Percentiles rank a stretch among this genome's conserved stretches.
Conservation (phyloP, 345 rosid species). For the Populus deltoides region DNA sequence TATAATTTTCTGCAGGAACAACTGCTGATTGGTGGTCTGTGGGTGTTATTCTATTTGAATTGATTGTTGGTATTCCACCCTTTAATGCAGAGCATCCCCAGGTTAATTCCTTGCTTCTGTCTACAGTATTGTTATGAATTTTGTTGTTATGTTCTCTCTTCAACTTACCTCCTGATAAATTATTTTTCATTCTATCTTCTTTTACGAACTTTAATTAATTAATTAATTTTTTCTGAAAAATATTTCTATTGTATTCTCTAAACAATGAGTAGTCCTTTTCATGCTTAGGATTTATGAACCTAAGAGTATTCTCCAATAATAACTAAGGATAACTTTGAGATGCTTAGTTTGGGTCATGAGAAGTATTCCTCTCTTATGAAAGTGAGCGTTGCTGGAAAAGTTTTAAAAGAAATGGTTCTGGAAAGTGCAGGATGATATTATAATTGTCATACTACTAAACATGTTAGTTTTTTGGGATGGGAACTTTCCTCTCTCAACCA, state of each 20-base stretch:
- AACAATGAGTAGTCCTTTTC: neutral
- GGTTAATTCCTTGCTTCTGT: slow-evolving; percentile 33
- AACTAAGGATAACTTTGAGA: neutral
- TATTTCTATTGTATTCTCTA: neutral
- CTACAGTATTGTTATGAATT: slow-evolving; percentile 6
- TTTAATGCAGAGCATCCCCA: slow-evolving; percentile 96
- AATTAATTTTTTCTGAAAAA: neutral
- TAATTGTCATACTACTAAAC: neutral
- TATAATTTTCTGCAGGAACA: slow-evolving; percentile 56
- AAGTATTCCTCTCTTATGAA: neutral
- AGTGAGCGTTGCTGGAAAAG: neutral
- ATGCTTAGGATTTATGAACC: neutral
- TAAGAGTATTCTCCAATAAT: neutral
- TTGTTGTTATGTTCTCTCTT: neutral
- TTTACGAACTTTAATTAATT: neutral
- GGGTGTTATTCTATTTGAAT: slow-evolving; percentile 86
- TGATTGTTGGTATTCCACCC: slow-evolving; percentile 97
- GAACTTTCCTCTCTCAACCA: too few relatives aligned
- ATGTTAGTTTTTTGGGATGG: neutral
- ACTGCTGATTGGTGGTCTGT: slow-evolving; percentile 99
- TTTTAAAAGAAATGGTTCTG: neutral
- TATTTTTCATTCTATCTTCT: neutral
- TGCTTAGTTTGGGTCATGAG: neutral
- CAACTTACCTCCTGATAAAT: slow-evolving; percentile 3
- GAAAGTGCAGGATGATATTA: neutral